These are phyloP conservation scores for Hanseniaspora valbyensis DNA, from an alignment of 805 yeast genomes.

Conservation along the genomic window DNA sequence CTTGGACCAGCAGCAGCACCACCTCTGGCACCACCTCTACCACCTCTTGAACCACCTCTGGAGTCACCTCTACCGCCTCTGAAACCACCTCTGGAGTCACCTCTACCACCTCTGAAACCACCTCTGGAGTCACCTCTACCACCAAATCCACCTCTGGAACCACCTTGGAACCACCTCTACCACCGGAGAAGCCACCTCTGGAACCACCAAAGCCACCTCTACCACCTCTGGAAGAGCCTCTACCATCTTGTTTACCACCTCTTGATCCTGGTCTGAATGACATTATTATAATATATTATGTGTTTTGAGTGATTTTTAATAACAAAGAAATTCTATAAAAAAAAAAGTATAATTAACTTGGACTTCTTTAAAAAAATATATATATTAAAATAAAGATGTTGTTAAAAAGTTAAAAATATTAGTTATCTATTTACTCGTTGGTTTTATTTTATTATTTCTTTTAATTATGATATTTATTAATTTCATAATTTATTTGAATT, in stretches of 20 bases:
- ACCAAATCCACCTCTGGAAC: no score
- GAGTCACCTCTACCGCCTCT: constrained; percentile 49
- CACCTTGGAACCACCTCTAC: constrained; percentile 34
- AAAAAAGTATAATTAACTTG: not conserved
- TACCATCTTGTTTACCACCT: constrained; percentile 39
- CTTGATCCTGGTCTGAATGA: constrained; percentile 64
- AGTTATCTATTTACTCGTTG: not conserved
- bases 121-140: constrained; percentile 40
- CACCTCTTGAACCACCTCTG: constrained; percentile 46
- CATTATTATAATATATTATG: constrained; percentile 39
- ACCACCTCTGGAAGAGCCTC: constrained; percentile 38
- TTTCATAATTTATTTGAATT: no score
- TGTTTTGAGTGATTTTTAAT: not conserved
- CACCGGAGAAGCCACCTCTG: constrained; percentile 38
- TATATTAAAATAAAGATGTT: no score
- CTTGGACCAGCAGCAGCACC: constrained; percentile 73
- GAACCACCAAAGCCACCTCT: constrained; percentile 40
- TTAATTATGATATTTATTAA: not conserved
- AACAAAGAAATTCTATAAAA: not conserved
- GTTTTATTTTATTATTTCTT: not conserved
- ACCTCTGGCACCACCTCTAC: constrained; percentile 50
- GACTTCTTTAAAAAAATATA: not conserved
- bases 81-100: constrained; percentile 41
- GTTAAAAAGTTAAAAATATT: not conserved
- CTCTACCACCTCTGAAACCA: constrained; percentile 39